phyloP scores from a whole-genome alignment of 345 rosid genomes.

The Brassica juncea region DNA sequence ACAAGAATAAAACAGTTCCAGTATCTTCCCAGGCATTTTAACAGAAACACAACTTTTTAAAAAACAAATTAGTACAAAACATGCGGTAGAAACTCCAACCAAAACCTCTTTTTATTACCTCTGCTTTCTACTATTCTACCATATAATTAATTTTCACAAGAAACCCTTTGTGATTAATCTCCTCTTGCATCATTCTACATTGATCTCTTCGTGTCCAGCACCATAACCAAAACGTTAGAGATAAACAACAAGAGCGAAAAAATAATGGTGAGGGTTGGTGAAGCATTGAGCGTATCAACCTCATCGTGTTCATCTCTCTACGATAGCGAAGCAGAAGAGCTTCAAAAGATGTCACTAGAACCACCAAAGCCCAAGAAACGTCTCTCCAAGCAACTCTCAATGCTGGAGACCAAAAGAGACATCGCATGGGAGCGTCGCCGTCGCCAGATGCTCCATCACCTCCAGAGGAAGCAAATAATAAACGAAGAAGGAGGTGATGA shows the following conservation, averaged over 20 bases:
- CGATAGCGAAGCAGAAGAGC: conserved; percentile 52
- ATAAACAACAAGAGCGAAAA: neutral
- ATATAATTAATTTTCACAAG: conserved; percentile 18
- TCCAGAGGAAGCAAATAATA: conserved; percentile 16
- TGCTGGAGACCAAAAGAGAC: conserved; percentile 74
- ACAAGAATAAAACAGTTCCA: neutral
- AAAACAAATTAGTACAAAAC: neutral
- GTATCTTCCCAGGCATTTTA: conserved; percentile 1
- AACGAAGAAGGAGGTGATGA: conserved; percentile 29
- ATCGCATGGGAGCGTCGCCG: conserved; percentile 87
- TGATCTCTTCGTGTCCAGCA: neutral
- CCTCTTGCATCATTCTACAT: neutral
- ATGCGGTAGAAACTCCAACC: conserved; percentile 22
- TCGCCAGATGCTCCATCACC: conserved; percentile 59
- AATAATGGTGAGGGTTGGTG: conserved; percentile 33
- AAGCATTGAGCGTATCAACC: conserved; percentile 35
- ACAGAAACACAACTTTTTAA: conserved; percentile 21
- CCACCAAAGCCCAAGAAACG: conserved; percentile 48
- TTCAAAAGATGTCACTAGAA: conserved; percentile 51
- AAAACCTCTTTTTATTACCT: neutral
- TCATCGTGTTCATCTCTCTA: conserved; percentile 40
- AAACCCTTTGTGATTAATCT: conserved; percentile 2
- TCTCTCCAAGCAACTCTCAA: conserved; percentile 76
- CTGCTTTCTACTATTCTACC: conserved; percentile 7
- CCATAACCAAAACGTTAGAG: conserved; percentile 4